A percentile compares a stretch with the other conserved stretches of the same genome.
Evolutionary conservation across 108 stramenopile species (phyloP).

Genomic region (Skeletonema costatum): DNA sequence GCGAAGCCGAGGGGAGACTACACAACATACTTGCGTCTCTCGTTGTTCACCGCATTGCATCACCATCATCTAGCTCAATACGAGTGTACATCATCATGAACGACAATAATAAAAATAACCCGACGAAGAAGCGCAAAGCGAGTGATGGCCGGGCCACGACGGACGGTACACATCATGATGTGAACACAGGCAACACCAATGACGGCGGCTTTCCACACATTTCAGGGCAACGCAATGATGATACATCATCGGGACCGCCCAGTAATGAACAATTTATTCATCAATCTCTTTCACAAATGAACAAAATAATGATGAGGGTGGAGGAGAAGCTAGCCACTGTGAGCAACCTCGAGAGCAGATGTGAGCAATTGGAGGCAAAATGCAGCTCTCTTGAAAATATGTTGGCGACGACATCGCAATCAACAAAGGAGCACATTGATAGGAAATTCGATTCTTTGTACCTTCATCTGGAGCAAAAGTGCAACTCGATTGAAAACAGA

Average conservation of each 20-base stretch:
- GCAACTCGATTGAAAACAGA: not conserved
- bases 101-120: not conserved
- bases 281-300: not conserved
- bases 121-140: not conserved
- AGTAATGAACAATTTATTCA: not conserved
- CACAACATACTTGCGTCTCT: no score
- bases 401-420: not conserved
- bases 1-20: no score
- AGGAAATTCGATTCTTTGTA: no score
- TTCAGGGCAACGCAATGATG: not conserved
- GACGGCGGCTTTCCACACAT: not conserved
- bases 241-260: no score
- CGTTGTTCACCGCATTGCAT: no score
- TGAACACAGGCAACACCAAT: not conserved
- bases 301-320: not conserved
- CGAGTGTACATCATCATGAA: not conserved
- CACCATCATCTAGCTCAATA: no score
- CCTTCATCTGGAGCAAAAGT: not conserved
- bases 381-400: not conserved
- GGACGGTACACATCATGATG: not conserved
- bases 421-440: not conserved
- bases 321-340: not conserved
- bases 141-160: not conserved
- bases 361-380: not conserved
- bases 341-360: not conserved